Percentiles rank a stretch among this genome's conserved stretches.
phyloP scores from a whole-genome alignment of 176 grass and related monocot genomes.

The Aegilops tauschii region DNA sequence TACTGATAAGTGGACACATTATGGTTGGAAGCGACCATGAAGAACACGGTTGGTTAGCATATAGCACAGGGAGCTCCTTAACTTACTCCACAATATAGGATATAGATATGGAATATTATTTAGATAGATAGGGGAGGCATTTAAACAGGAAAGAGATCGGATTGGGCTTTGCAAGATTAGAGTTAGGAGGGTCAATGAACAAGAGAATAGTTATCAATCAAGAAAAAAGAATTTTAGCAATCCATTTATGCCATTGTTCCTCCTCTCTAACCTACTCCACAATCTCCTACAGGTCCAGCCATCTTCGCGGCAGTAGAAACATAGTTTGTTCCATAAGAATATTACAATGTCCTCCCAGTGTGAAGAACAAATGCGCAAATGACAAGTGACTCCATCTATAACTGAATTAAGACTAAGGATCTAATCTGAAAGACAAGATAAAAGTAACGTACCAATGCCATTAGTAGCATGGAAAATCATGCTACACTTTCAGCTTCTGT shows the following conservation, averaged over 20 bases:
- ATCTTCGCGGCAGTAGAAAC: neutral
- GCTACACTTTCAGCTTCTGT: neutral
- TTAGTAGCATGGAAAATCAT: neutral
- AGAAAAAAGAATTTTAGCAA: neutral
- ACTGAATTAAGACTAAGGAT: neutral
- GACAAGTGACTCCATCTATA: neutral
- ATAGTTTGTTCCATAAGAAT: neutral
- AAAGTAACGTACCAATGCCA: neutral
- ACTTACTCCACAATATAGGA: neutral
- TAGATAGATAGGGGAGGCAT: neutral
- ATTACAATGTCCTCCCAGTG: neutral
- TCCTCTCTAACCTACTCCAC: neutral
- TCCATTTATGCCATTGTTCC: neutral
- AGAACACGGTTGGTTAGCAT: neutral
- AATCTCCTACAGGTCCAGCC: neutral
- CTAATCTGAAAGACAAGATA: neutral
- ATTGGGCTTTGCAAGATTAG: neutral
- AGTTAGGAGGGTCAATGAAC: neutral
- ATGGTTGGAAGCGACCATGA: neutral
- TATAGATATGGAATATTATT: neutral
- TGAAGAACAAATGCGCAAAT: neutral
- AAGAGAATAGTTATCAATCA: neutral
- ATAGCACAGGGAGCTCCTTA: neutral
- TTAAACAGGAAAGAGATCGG: neutral
- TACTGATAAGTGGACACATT: neutral